phyloP scores from a whole-genome alignment of 495 filamentous ascomycete genomes.

The Xylaria longipes region DNA sequence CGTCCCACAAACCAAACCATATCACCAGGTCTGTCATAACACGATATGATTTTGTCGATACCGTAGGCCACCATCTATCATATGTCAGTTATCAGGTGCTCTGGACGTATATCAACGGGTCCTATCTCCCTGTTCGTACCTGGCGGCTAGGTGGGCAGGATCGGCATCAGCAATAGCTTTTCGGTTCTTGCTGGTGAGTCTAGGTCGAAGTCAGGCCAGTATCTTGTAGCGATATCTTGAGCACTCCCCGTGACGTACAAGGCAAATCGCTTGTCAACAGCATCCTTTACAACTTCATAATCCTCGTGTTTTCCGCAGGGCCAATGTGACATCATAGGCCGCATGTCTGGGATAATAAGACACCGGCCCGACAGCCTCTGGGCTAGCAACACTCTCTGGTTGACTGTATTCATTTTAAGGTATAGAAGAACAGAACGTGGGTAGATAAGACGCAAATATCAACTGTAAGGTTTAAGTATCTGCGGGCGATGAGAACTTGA shows the following conservation, averaged over 20 bases:
- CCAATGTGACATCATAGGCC: slow-evolving; percentile 35
- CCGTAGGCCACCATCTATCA: slow-evolving; percentile 36
- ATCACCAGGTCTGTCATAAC: slow-evolving; percentile 33
- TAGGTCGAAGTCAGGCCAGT: not conserved
- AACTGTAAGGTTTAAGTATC: not conserved
- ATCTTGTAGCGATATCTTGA: not conserved
- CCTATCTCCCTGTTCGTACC: slow-evolving; percentile 17
- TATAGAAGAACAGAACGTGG: not conserved
- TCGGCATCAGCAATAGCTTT: slow-evolving; percentile 29
- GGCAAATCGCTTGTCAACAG: slow-evolving; percentile 28
- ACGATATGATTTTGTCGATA: slow-evolving; percentile 26
- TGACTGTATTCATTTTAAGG: slow-evolving; percentile 25
- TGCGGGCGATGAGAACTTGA: not conserved
- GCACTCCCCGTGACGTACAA: slow-evolving; percentile 19
- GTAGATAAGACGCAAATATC: not conserved
- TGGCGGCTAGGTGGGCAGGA: slow-evolving; percentile 34
- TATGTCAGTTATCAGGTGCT: not conserved
- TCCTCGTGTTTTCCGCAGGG: slow-evolving; percentile 30
- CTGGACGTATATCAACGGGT: not conserved
- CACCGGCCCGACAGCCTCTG: slow-evolving; percentile 33
- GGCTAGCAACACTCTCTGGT: slow-evolving; percentile 29
- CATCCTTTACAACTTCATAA: slow-evolving; percentile 31
- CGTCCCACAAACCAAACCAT: slow-evolving; percentile 38
- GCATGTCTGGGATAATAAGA: slow-evolving; percentile 36
- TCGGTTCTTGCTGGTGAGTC: slow-evolving; percentile 26